Conservation (phyloP, 805 yeast genomes). For the Komagataella mondaviorum region DNA sequence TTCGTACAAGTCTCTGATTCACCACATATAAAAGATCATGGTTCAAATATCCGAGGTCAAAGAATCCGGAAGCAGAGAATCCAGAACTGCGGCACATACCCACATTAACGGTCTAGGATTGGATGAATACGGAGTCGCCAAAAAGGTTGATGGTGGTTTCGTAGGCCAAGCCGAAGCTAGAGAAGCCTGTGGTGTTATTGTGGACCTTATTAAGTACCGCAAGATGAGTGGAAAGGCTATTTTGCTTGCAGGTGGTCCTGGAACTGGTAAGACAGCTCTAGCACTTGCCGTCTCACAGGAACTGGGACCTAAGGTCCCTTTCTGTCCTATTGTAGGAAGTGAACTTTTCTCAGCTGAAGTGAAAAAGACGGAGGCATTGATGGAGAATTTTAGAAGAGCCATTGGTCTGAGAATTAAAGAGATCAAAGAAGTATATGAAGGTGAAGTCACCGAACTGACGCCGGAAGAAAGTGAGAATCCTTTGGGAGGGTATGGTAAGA, state of each 20-base stretch:
- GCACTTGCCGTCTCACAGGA: conserved; percentile 95
- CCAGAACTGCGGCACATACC: conserved; percentile 90
- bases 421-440: conserved; percentile 95
- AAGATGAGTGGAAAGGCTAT: conserved; percentile 96
- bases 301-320: conserved; percentile 93
- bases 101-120: conserved; percentile 92
- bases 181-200: conserved; percentile 91
- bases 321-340: conserved; percentile 92
- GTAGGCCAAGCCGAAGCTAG: conserved; percentile 68
- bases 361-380: conserved; percentile 88
- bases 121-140: conserved; percentile 81
- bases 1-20: neutral
- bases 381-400: conserved; percentile 94
- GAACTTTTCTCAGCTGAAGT: conserved; percentile 94
- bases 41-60: conserved; percentile 8
- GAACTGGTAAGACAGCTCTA: conserved; percentile 96
- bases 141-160: conserved; percentile 77
- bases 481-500: conserved; percentile 94
- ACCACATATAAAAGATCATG: conserved; percentile 1
- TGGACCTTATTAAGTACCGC: conserved; percentile 83
- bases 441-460: conserved; percentile 90
- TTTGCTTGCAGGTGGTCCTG: conserved; percentile 93
- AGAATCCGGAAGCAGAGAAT: conserved; percentile 24
- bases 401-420: conserved; percentile 94
- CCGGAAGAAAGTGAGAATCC: conserved; percentile 97